Percentiles rank a stretch among this genome's conserved stretches.
These are phyloP conservation scores for Blastobotrys elegans DNA, from an alignment of 1,139 yeast species.

Conservation along the genomic window DNA sequence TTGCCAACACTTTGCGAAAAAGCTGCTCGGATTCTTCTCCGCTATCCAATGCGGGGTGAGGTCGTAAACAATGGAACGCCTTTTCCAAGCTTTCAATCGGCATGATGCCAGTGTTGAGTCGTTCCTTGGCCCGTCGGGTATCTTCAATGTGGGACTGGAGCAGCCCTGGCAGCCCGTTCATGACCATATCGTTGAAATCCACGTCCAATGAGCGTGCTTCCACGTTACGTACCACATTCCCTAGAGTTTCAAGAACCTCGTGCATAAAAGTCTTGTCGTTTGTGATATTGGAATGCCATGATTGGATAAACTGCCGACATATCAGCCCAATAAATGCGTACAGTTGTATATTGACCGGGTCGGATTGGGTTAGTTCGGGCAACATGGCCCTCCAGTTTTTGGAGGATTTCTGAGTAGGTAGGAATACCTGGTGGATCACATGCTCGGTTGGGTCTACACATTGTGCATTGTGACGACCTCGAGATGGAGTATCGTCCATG, in stretches of 20 bases:
- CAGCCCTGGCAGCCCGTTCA: slow-evolving; percentile 42
- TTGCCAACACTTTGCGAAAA: slow-evolving; percentile 36
- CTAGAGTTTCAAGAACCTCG: slow-evolving; percentile 34
- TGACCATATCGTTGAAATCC: slow-evolving; percentile 34
- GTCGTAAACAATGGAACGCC: slow-evolving; percentile 38
- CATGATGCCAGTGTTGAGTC: slow-evolving; percentile 18
- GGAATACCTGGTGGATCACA: slow-evolving; percentile 29
- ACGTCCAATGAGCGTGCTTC: slow-evolving; percentile 19
- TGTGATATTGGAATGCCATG: slow-evolving; percentile 43
- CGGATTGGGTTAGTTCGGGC: slow-evolving; percentile 34
- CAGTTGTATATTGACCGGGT: slow-evolving; percentile 39
- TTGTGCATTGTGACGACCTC: not conserved
- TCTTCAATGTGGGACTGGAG: slow-evolving; percentile 36
- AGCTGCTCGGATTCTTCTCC: slow-evolving; percentile 24
- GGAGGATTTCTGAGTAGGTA: slow-evolving; percentile 20
- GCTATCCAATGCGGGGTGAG: slow-evolving; percentile 45
- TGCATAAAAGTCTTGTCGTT: slow-evolving; percentile 39
- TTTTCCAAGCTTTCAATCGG: slow-evolving; percentile 32
- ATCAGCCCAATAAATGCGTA: slow-evolving; percentile 44
- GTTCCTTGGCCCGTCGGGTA: slow-evolving; percentile 25
- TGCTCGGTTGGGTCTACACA: slow-evolving; percentile 18
- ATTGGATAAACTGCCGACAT: slow-evolving; percentile 41
- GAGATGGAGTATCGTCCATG: not conserved
- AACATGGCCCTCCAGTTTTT: slow-evolving; percentile 27
- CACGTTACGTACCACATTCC: slow-evolving; percentile 12